These are phyloP conservation scores for Saccharomycopsis oosterbeekiorum DNA, from an alignment of 805 yeast genomes.

Conservation along the genomic window DNA sequence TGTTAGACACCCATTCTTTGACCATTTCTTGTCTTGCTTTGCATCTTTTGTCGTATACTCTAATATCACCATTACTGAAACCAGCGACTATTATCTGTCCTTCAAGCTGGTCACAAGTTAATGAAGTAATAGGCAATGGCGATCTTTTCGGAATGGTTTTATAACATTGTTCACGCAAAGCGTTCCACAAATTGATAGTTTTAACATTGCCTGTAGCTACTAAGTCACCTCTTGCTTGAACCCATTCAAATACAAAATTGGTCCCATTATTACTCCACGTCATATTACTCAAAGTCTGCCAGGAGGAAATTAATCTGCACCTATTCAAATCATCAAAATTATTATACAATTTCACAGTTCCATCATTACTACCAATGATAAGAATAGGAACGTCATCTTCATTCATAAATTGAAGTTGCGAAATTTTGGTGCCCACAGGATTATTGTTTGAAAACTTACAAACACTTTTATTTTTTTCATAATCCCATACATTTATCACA, in stretches of 20 bases:
- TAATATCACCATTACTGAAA: conserved; percentile 68
- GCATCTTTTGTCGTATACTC: conserved; percentile 84
- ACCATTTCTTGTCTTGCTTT: conserved; percentile 83
- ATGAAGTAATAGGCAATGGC: conserved; percentile 73
- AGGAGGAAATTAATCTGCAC: conserved; percentile 65
- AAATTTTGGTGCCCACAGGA: conserved; percentile 79
- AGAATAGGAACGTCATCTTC: conserved; percentile 87
- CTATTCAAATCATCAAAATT: conserved; percentile 51
- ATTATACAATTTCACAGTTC: conserved; percentile 80
- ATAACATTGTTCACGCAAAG: conserved; percentile 81
- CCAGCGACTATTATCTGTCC: conserved; percentile 71
- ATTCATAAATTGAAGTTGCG: conserved; percentile 77
- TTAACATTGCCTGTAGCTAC: conserved; percentile 93
- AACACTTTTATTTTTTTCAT: conserved; percentile 52
- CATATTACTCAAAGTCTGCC: conserved; percentile 89
- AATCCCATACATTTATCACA: conserved; percentile 78
- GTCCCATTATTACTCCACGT: conserved; percentile 70
- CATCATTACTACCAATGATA: conserved; percentile 87
- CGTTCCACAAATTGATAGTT: conserved; percentile 91
- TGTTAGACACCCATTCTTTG: conserved; percentile 56
- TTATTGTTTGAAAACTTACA: conserved; percentile 73
- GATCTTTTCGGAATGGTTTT: conserved; percentile 88
- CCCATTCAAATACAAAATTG: conserved; percentile 91
- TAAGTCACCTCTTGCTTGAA: conserved; percentile 85
- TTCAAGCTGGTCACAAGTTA: conserved; percentile 90